Evolutionary conservation across 768 basidiomycete species (phyloP).

Genomic region (Multifurca ochricompacta): DNA sequence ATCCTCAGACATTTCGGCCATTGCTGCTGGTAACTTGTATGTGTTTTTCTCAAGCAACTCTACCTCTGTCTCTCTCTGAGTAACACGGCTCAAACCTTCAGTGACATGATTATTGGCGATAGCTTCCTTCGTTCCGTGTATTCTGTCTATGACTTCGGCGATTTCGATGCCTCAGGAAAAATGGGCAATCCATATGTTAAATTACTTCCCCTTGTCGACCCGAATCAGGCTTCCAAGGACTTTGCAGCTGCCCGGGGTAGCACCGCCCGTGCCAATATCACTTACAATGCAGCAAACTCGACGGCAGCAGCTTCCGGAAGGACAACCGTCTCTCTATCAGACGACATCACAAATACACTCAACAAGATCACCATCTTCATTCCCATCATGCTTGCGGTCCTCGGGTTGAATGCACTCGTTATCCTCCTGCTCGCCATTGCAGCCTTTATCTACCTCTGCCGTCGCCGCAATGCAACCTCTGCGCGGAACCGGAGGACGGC

Average conservation of each 20-base stretch:
- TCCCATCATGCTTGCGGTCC: constrained; percentile 66
- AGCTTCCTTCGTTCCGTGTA: constrained; percentile 79
- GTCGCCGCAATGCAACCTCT: constrained; percentile 32
- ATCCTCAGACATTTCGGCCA: constrained; percentile 44
- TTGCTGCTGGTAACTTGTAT: constrained; percentile 57
- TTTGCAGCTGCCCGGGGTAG: constrained; percentile 67
- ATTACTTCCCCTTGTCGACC: constrained; percentile 60
- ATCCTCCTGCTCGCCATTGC: constrained; percentile 48
- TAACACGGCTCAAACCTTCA: constrained; percentile 25
- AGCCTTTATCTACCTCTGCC: constrained; percentile 48
- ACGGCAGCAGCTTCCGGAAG: constrained; percentile 34
- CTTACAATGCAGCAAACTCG: constrained; percentile 43
- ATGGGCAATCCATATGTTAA: constrained; percentile 77
- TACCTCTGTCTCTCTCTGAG: background rate
- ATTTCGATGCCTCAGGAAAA: constrained; percentile 53
- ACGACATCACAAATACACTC: constrained; percentile 50
- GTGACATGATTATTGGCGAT: constrained; percentile 80
- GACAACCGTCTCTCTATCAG: constrained; percentile 45
- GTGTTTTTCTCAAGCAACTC: background rate
- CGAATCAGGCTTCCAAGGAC: constrained; percentile 59
- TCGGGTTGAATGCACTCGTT: constrained; percentile 71
- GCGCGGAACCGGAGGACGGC: constrained; percentile 30
- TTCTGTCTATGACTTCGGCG: constrained; percentile 78
- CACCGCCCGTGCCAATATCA: constrained; percentile 55
- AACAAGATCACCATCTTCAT: constrained; percentile 56